Percentiles rank a stretch among this genome's conserved stretches.
phyloP scores from a whole-genome alignment of 2,329 filamentous ascomycete genomes.

The Ascochyta lentis region DNA sequence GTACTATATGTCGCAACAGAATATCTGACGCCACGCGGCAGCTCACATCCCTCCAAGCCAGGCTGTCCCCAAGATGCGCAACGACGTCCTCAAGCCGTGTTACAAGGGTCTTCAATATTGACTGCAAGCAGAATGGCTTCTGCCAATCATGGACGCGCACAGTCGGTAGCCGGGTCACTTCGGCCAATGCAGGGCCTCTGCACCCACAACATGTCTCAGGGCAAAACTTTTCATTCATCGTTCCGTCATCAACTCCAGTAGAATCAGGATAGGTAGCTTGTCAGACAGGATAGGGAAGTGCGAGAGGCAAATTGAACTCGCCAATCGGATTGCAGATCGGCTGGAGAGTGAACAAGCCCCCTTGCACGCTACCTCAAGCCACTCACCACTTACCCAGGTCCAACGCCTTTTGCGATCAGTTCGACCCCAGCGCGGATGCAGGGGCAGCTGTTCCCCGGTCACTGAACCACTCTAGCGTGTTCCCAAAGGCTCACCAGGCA shows the following conservation, averaged over 20 bases:
- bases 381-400: constrained; percentile 33
- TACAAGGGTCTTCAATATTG: constrained; percentile 4
- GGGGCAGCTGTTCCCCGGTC: constrained; percentile 36
- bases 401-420: constrained; percentile 28
- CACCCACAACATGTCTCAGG: constrained; percentile 9
- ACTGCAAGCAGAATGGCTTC: constrained; percentile 13
- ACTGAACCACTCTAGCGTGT: constrained; percentile 31
- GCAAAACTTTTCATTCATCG: constrained; percentile 10
- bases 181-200: constrained; percentile 21
- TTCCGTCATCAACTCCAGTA: constrained; percentile 21
- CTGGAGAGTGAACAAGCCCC: constrained; percentile 24
- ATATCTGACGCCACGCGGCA: background rate
- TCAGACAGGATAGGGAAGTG: constrained; percentile 26
- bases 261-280: constrained; percentile 14
- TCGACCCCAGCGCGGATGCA: constrained; percentile 40
- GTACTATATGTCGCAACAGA: background rate
- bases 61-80: background rate
- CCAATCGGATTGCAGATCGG: constrained; percentile 45
- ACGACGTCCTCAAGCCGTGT: background rate
- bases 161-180: constrained; percentile 4
- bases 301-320: constrained; percentile 28
- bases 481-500: constrained; percentile 26
- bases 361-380: constrained; percentile 36
- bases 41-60: background rate
- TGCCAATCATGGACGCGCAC: background rate